Conservation (phyloP, 345 rosid genomes). For the Lepidium aucheri region DNA sequence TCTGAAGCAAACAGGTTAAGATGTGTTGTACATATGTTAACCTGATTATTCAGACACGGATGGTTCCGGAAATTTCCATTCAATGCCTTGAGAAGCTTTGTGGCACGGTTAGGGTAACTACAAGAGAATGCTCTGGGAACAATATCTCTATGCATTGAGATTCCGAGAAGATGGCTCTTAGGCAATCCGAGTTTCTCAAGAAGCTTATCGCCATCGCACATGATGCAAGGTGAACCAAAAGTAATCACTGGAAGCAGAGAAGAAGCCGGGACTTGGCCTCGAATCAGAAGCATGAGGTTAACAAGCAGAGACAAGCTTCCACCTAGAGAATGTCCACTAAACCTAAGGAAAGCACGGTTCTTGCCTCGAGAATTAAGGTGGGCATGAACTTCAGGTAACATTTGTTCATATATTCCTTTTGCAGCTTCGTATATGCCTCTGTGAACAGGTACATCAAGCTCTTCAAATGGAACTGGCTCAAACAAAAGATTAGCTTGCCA, state of each 20-base stretch:
- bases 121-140: conserved; percentile 98
- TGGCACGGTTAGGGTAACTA: conserved; percentile 72
- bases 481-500: conserved; percentile 96
- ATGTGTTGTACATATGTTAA: conserved; percentile 14
- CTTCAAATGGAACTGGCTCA: conserved; percentile 91
- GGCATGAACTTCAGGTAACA: conserved; percentile 74
- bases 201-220: conserved; percentile 90
- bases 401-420: conserved; percentile 82
- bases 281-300: conserved; percentile 75
- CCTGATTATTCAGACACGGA: conserved; percentile 85
- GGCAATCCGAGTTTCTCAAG: conserved; percentile 81
- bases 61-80: conserved; percentile 77
- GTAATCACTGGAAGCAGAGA: conserved; percentile 84
- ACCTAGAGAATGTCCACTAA: conserved; percentile 95
- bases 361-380: conserved; percentile 61
- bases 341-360: conserved; percentile 60
- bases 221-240: conserved; percentile 85
- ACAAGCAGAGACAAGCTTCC: conserved; percentile 87
- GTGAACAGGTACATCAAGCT: conserved; percentile 71
- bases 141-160: conserved; percentile 87
- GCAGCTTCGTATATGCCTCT: conserved; percentile 99
- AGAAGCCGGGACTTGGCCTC: conserved; percentile 74
- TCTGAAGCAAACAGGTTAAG: neutral
- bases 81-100: conserved; percentile 76
- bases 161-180: conserved; percentile 53